Conservation (phyloP, 2,329 filamentous ascomycete genomes). For the Scedosporium dehoogii region DNA sequence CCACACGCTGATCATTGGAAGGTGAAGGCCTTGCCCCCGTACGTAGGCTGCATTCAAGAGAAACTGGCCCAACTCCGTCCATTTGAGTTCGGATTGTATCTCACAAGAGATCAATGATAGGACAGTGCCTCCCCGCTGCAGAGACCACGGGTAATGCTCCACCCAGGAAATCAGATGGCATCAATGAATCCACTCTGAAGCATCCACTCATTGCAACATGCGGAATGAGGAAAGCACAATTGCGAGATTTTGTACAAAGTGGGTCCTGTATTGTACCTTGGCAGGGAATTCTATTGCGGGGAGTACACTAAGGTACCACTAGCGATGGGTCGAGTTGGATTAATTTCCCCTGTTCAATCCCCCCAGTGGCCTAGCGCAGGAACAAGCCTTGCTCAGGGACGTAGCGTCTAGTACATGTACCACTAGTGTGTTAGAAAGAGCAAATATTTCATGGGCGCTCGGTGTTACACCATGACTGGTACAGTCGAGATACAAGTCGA, state of each 20-base stretch:
- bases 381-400: background rate
- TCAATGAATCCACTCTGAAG: background rate
- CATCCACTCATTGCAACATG: background rate
- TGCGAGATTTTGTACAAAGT: background rate
- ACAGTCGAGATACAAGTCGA: background rate
- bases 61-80: background rate
- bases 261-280: background rate
- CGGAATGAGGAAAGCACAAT: background rate
- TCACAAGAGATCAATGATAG: no score
- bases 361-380: background rate
- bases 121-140: no score
- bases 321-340: background rate
- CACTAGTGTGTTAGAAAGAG: background rate
- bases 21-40: no score
- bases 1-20: no score
- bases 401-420: background rate
- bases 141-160: no score
- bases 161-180: no score
- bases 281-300: background rate
- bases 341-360: background rate
- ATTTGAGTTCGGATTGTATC: background rate
- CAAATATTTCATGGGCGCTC: background rate
- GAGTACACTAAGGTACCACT: background rate
- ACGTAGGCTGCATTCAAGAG: background rate
- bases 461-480: background rate